These are phyloP conservation scores for Chlorella sp. DNA, from an alignment of 139 green algal species.

Conservation along the genomic window DNA sequence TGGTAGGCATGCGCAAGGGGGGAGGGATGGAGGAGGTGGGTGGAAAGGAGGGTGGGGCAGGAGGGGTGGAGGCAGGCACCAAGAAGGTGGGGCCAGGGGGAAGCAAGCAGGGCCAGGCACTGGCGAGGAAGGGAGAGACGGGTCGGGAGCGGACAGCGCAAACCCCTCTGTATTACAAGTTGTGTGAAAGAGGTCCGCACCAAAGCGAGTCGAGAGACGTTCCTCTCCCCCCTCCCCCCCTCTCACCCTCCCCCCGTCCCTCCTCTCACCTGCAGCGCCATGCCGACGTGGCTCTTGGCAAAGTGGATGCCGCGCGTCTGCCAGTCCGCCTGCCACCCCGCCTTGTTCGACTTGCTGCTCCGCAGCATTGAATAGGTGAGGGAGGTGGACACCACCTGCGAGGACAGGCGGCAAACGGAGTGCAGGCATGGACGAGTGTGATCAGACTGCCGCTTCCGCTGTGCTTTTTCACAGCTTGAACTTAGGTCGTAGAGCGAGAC, in stretches of 20 bases:
- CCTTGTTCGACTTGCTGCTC: conserved; percentile 14
- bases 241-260: not conserved
- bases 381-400: not conserved
- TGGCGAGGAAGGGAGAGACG: no score
- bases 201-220: no score
- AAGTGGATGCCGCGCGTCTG: conserved; percentile 51
- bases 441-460: not conserved
- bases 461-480: not conserved
- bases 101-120: no score
- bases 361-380: conserved; percentile 43
- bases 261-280: conserved; percentile 51
- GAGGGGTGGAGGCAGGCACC: no score
- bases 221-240: not conserved
- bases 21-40: no score
- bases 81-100: no score
- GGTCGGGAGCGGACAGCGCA: no score
- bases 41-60: no score
- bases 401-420: not conserved
- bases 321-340: conserved; percentile 47
- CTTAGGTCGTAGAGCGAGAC: no score
- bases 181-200: no score
- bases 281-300: conserved; percentile 58
- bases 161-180: no score
- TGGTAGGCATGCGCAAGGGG: not conserved
- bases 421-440: not conserved